Evolutionary conservation across 2,329 filamentous ascomycete genomes (phyloP), one percentile per base, ranked within the genome.

Genomic region (Fusarium kyushuense): DNA sequence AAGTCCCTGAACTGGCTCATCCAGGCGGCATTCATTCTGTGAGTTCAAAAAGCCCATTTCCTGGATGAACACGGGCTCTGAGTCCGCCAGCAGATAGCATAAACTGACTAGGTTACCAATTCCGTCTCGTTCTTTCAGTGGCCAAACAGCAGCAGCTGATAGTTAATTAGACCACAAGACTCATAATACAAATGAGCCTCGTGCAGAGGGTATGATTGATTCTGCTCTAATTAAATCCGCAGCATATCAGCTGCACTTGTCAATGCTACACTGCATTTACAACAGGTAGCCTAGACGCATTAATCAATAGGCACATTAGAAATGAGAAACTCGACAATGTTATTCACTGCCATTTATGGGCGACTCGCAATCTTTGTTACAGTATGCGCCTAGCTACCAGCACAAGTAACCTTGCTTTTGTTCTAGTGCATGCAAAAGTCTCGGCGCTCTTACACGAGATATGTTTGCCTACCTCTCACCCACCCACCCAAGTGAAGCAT

Each of bases 141-240:
- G n/a, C n/a, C n/a, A 40, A 42, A 27, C 54, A 19, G 30, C 13
- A 36, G 35, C 13, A 42, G 35, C 21, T 29, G 4, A 42, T 56
- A 42, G 35, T 23, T 29, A 3, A 42, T 56, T 29, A 57, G 49
- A 21, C 12, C 25, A 54, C 29, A n/a, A 21, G 49, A 45, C 49
- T 49, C 54, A 45, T 68, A 43, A 57, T 56, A n/a, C 41, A 30
- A 64, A 53, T 10, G 42, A 54, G 40, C 23, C 17, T 27, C 38
- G 38, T 6, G n/a, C n/a, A 19, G 16, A 40, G 30, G 19, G 23
- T 19, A 41, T 10, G 21, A 27, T 27, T 8, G 27, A 27, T 27
- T 27, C 27, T 27, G 27, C 27, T 9, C 27, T 27, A 27, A 27
- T 27, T 27, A 27, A 27, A 33, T 16, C 29, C 25, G 2, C 14